Conservation (phyloP, 768 basidiomycete genomes). For the Tulasnella sp. region DNA sequence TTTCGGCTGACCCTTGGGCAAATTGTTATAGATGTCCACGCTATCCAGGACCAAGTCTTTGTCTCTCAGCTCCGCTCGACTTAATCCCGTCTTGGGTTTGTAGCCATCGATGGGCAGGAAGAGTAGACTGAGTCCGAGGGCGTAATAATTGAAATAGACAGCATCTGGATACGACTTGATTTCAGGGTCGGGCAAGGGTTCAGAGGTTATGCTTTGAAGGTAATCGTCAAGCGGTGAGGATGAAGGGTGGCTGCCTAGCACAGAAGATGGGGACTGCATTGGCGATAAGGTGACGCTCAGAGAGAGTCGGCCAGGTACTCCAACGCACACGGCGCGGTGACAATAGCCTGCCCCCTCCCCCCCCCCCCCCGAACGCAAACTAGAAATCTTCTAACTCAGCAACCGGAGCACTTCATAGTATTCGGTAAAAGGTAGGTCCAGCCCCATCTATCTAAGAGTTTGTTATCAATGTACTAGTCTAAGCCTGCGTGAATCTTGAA, state of each 20-base stretch:
- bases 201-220: not conserved
- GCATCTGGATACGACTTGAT: constrained; percentile 74
- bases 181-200: constrained; percentile 38
- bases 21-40: constrained; percentile 74
- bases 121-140: constrained; percentile 73
- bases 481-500: constrained; percentile 29
- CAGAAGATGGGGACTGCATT: not conserved
- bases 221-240: not conserved
- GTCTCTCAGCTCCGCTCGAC: constrained; percentile 29
- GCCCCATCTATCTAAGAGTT: not conserved
- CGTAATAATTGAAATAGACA: constrained; percentile 78
- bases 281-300: not conserved
- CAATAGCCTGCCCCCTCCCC: not conserved
- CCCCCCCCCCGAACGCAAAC: not conserved
- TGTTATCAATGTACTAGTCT: not conserved
- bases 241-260: not conserved
- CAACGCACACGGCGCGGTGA: not conserved
- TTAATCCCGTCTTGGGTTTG: constrained; percentile 42
- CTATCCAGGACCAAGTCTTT: constrained; percentile 54
- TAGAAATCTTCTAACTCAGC: not conserved
- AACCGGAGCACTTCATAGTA: too few relatives aligned
- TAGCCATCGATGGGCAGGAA: constrained; percentile 62
- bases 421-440: not conserved
- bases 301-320: too few relatives aligned
- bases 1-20: constrained; percentile 26